Base-by-base conservation (phyloP, 441 rosid genomes). In the California macrophylla region DNA sequence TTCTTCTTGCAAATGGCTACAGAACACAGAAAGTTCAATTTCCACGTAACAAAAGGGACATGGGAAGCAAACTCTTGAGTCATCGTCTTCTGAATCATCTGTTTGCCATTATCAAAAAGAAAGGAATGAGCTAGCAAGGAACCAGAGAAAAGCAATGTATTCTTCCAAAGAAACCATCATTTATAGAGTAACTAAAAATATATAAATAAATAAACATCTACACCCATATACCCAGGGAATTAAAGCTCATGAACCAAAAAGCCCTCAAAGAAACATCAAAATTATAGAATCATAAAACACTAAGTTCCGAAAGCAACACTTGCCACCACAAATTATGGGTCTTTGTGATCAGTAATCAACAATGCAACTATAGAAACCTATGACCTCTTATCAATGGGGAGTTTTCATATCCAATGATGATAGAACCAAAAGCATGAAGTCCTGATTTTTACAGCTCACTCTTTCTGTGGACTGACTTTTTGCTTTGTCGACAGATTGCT, bases 11-110 rank as follows among this genome's bases (percentile, higher is more conserved):
- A 84, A 78, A 76, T 84, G 88, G 77, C 70, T 72, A 64, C 92
- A 84, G 38, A 87, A 69, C 66, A 72, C 30, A 42, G 79, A 78
- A 42, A 80, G 52, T 68, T 85, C 87, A 67, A 84, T 78, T 18
- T 84, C 87, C 72, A 82, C 74, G 28, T 85, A 83, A 69, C 92
- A 87, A 76, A 81, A 85, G 71, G 88, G 92, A 70, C 92, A 84
- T 1, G 83, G 86, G 73, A 87, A 83, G 78, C 71, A 78, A 75
- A 81, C 82, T 75, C 73, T 76, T n/a, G 72, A 21, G 74, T 87
- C 83, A 0, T 84, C 88, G 47, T 87, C 92, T 64, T 83, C 88
- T 25, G 78, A 72, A 45, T 84, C 87, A 8, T 82, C 85, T 56
- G 62, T 56, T 56, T 56, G 26, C 12, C 62, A 56, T 18, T n/a